Conservation (phyloP, 176 grass and related monocot species). For the Stipa capillata region DNA sequence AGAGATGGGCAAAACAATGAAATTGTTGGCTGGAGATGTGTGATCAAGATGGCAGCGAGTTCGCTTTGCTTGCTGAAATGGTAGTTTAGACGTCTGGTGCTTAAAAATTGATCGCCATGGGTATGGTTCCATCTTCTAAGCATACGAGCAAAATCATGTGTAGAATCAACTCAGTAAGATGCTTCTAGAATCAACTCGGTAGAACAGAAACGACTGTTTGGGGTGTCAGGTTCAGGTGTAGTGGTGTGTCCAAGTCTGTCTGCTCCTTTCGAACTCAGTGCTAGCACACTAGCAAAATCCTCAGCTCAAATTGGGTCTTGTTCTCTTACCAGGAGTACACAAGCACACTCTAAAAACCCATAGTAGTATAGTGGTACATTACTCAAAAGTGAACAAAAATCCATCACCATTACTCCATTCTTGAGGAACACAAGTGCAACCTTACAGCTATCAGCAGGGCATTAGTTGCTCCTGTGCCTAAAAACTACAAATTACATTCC, state of each 20-base stretch:
- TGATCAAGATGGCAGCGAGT: no score
- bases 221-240: no score
- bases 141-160: no score
- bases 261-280: no score
- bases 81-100: neutral
- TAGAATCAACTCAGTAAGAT: no score
- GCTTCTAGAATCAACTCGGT: no score
- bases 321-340: neutral
- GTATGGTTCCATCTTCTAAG: no score
- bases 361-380: neutral
- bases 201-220: no score
- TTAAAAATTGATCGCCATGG: neutral
- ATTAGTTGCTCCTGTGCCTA: slow-evolving; percentile 33
- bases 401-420: neutral
- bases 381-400: neutral
- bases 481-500: slow-evolving; percentile 59
- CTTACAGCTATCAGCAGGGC: slow-evolving; percentile 15
- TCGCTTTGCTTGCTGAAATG: neutral
- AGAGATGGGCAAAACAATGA: neutral
- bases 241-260: no score
- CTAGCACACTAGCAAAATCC: neutral
- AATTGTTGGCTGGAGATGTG: neutral
- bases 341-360: no score
- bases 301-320: neutral
- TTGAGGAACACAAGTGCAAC: slow-evolving; percentile 2